phyloP scores from a whole-genome alignment of 2,329 filamentous ascomycete genomes.

The Fusarium paranaense region DNA sequence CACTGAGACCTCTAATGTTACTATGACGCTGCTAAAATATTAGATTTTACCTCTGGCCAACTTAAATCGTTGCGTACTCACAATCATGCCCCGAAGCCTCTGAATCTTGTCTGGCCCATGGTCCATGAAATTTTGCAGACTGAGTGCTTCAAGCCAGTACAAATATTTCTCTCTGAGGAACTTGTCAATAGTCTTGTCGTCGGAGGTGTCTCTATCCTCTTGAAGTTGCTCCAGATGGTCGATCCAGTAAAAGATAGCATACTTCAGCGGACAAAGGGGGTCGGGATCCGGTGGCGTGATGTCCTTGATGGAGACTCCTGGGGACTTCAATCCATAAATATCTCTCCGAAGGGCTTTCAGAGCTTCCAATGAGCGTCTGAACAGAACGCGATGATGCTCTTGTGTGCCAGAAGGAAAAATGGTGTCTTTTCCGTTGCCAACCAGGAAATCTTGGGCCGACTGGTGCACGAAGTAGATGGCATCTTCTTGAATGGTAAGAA shows the following conservation, averaged over 20 bases:
- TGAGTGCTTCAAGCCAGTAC: slow-evolving; percentile 58
- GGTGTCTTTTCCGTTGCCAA: slow-evolving; percentile 33
- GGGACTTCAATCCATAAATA: slow-evolving; percentile 47
- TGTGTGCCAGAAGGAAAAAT: slow-evolving; percentile 47
- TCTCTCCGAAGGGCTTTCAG: slow-evolving; percentile 50
- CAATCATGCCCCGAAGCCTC: not conserved
- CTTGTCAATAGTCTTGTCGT: not conserved
- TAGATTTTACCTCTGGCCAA: not conserved
- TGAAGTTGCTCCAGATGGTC: not conserved
- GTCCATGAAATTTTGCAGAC: slow-evolving; percentile 44
- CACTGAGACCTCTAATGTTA: not conserved
- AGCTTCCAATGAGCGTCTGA: slow-evolving; percentile 49
- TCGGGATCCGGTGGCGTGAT: slow-evolving; percentile 1
- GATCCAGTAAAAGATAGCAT: not conserved
- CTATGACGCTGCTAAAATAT: not conserved
- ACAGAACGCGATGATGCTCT: slow-evolving; percentile 47
- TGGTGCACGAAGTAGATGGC: slow-evolving; percentile 54
- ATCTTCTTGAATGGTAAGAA: slow-evolving; percentile 49
- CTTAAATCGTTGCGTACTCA: not conserved
- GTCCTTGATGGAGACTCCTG: slow-evolving; percentile 16
- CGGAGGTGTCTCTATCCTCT: rapidly evolving
- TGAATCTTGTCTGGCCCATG: not conserved
- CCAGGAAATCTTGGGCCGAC: slow-evolving; percentile 57
- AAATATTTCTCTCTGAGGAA: slow-evolving; percentile 36
- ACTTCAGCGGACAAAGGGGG: not conserved